These are phyloP conservation scores for bread wheat (Triticum aestivum) DNA, from an alignment of 176 grass and related monocot genomes.

Conservation along the genomic window DNA sequence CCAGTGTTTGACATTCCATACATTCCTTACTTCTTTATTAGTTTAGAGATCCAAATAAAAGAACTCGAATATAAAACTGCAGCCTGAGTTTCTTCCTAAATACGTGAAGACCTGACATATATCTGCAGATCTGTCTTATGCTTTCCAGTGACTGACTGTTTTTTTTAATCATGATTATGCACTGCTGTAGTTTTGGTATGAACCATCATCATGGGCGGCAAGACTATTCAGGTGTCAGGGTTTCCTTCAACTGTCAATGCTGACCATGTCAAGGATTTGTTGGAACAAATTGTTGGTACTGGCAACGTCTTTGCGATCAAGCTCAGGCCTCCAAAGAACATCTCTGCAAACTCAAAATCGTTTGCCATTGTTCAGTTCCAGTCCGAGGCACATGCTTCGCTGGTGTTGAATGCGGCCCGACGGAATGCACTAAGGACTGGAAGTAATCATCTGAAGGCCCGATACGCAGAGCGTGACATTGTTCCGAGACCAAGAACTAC, in stretches of 20 bases:
- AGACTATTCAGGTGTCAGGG: constrained; percentile 52
- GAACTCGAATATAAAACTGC: not conserved
- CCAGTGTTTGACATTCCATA: not conserved
- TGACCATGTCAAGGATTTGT: constrained; percentile 41
- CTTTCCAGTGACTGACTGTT: constrained; percentile 1
- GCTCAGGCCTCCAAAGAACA: constrained; percentile 53
- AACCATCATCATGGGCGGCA: constrained; percentile 58
- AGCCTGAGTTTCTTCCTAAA: constrained; percentile 15
- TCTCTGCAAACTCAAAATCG: constrained; percentile 49
- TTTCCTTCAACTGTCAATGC: constrained; percentile 50
- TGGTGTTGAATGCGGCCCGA: constrained; percentile 24
- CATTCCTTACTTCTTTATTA: constrained; percentile 17
- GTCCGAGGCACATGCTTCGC: constrained; percentile 31
- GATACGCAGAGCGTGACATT: constrained; percentile 53
- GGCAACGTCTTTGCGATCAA: constrained; percentile 67
- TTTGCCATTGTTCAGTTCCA: constrained; percentile 78
- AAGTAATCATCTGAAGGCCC: constrained; percentile 38
- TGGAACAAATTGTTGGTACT: constrained; percentile 50
- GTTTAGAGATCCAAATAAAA: not conserved
- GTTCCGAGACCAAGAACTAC: constrained; percentile 63
- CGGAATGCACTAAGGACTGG: not conserved
- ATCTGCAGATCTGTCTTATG: not conserved
- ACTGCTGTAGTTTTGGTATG: constrained; percentile 33
- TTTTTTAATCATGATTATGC: not conserved
- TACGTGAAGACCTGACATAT: not conserved